phyloP scores from a whole-genome alignment of 169 alveolate species.

The Plasmodium sp. region DNA sequence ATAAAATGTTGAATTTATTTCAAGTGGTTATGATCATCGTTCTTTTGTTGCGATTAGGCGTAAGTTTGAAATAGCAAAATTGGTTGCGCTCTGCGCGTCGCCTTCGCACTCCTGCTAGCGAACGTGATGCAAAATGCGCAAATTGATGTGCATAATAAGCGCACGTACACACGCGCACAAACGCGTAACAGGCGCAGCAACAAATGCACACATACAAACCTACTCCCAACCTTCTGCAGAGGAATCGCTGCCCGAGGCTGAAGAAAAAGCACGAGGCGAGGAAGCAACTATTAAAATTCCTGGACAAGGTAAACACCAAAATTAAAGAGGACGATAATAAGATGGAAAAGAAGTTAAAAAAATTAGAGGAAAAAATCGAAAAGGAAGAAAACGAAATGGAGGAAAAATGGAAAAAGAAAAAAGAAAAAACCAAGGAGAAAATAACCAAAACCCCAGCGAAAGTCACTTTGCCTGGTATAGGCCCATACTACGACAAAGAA shows the following conservation, averaged over 20 bases:
- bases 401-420: background rate
- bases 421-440: background rate
- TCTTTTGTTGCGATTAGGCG: background rate
- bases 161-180: too few relatives aligned
- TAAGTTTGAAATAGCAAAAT: background rate
- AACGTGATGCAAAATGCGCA: background rate
- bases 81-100: background rate
- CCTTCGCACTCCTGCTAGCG: background rate
- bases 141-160: background rate
- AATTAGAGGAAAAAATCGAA: background rate
- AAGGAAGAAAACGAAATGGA: background rate
- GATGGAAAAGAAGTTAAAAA: background rate
- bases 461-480: background rate
- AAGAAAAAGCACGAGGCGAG: background rate
- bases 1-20: background rate
- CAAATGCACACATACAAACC: slow-evolving; percentile 28
- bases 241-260: background rate
- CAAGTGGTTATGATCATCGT: background rate
- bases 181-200: background rate
- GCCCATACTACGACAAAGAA: background rate
- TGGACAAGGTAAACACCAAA: background rate
- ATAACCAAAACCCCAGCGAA: background rate
- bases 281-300: background rate
- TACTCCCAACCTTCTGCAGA: slow-evolving; percentile 1
- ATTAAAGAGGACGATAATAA: background rate